Conservation (phyloP, 371 early-diverging fungal genomes). For the Enterocytospora artemiae region DNA sequence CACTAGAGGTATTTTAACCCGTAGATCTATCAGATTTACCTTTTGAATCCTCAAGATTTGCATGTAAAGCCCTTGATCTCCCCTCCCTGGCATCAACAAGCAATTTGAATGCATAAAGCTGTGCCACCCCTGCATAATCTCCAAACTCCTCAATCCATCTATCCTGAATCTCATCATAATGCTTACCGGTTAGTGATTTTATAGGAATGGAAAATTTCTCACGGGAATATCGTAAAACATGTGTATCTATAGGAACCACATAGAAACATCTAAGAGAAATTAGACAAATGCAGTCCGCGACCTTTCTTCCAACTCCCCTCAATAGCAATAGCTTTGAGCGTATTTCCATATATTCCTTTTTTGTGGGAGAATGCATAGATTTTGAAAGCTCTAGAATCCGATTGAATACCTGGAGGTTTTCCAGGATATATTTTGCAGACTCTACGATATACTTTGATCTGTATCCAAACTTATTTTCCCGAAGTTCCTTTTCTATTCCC, state of each 20-base stretch:
- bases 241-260: constrained; percentile 85
- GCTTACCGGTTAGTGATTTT: constrained; percentile 6
- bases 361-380: no score
- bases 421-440: constrained; percentile 58
- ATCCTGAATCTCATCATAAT: constrained; percentile 34
- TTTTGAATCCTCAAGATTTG: no score
- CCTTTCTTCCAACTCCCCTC: constrained; percentile 70
- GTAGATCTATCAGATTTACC: no score
- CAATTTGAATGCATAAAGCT: constrained; percentile 51
- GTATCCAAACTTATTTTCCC: constrained; percentile 77
- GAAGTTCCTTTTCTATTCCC: constrained; percentile 60
- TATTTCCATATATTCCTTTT: not conserved
- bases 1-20: no score
- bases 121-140: constrained; percentile 46
- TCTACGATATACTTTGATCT: constrained; percentile 73
- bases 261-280: constrained; percentile 68
- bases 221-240: constrained; percentile 60
- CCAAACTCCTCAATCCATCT: constrained; percentile 38
- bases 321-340: constrained; percentile 24
- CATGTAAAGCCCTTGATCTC: no score
- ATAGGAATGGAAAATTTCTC: constrained; percentile 16
- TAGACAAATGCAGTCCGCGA: constrained; percentile 79
- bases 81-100: no score
- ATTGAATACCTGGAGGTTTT: not conserved
- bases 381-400: not conserved